phyloP scores from a whole-genome alignment of 2,329 filamentous ascomycete genomes.

The Aspergillus amoenus region DNA sequence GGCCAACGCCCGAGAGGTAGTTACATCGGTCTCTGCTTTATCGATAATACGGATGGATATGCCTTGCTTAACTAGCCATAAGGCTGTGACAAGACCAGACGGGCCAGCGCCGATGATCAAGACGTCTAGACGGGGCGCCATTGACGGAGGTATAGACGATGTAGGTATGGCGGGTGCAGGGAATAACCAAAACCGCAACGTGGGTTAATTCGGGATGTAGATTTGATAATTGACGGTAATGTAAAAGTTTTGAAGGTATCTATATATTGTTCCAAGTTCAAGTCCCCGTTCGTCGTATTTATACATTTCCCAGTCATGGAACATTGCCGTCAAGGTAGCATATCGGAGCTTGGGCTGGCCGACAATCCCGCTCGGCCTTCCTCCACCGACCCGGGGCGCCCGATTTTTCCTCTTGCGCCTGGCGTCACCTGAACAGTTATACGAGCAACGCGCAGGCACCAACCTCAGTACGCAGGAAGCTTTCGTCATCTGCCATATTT shows the following conservation, averaged over 20 bases:
- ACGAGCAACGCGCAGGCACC: not conserved
- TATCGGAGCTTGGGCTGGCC: not conserved
- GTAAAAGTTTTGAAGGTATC: too few relatives aligned
- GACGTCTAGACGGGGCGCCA: constrained; percentile 26
- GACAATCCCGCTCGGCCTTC: constrained; percentile 1
- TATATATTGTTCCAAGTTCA: too few relatives aligned
- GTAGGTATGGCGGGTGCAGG: not conserved
- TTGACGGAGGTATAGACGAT: not conserved
- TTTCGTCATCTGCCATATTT: not conserved
- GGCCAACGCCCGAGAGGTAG: constrained; percentile 41
- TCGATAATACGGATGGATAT: constrained; percentile 52
- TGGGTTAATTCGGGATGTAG: too few relatives aligned
- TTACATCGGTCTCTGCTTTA: constrained; percentile 38
- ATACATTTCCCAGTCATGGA: not conserved
- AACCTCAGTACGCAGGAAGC: not conserved
- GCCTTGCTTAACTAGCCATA: constrained; percentile 48
- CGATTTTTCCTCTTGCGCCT: not conserved
- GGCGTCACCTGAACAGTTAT: not conserved
- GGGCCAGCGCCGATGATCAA: constrained; percentile 50
- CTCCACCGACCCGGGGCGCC: not conserved
- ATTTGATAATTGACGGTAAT: not conserved
- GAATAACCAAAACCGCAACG: not conserved
- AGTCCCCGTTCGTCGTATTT: not conserved
- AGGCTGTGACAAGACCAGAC: constrained; percentile 45
- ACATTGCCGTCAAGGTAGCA: not conserved